These are phyloP conservation scores for Phytophthora fragariae DNA, from an alignment of 352 stramenopile genomes.

Conservation along the genomic window DNA sequence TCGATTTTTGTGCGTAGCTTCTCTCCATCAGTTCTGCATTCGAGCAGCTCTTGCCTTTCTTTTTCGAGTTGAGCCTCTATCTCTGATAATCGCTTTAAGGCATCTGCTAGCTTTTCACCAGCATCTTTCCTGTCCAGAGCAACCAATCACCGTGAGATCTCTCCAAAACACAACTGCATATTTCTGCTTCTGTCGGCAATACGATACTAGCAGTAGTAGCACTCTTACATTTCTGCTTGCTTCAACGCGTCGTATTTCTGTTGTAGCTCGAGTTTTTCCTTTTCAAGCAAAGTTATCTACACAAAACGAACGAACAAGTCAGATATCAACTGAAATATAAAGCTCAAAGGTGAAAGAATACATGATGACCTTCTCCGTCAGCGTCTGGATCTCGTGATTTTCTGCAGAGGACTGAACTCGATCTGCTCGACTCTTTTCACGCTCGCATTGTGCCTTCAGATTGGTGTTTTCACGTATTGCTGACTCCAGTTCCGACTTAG, in stretches of 20 bases:
- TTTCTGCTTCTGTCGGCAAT: background rate
- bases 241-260: conserved; percentile 47
- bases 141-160: conserved; percentile 18
- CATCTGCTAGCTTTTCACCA: conserved; percentile 43
- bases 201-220: background rate
- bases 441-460: conserved; percentile 57
- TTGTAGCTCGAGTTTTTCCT: conserved; percentile 48
- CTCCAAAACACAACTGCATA: background rate
- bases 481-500: conserved; percentile 60
- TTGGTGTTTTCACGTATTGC: conserved; percentile 59
- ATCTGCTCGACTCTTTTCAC: conserved; percentile 46
- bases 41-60: conserved; percentile 40
- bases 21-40: conserved; percentile 43
- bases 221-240: conserved; percentile 40
- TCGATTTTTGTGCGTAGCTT: conserved; percentile 51
- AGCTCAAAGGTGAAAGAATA: background rate
- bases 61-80: conserved; percentile 43
- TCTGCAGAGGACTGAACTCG: conserved; percentile 38
- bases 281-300: conserved; percentile 48
- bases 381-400: conserved; percentile 41
- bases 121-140: conserved; percentile 38
- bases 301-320: background rate
- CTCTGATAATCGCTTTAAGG: conserved; percentile 44
- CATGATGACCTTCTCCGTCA: conserved; percentile 49
- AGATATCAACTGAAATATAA: background rate